Base-by-base conservation (phyloP, 257 asterid genomes). In the Solanum corneliomulleri region DNA sequence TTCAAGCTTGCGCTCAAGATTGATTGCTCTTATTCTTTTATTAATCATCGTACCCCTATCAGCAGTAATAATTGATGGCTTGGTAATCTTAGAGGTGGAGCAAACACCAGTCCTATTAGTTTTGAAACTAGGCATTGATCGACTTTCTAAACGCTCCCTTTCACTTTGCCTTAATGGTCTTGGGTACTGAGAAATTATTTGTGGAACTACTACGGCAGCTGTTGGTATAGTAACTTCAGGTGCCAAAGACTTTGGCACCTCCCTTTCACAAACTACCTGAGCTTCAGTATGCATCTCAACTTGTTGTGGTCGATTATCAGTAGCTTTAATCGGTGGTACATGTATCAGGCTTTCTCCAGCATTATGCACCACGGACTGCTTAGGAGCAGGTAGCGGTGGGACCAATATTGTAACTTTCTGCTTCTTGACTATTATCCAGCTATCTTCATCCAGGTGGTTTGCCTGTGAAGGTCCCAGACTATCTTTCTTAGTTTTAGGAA, bases 341-440 rank as follows among this genome's bases (percentile, higher is more conserved):
- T 86, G 92, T 69, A 58, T 90, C 82, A 90, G 91, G 45, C 47
- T 31, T 68, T 88, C 93, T 71, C 85, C 93, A 56, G 87, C 85
- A 81, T 86, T 70, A 64, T 92, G 92, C 75, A 35, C 77, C 31
- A 83, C 72, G 8, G 84, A 66, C 77, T 82, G 92, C 88, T 82
- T 81, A 44, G 91, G 87, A 84, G 35, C 90, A 84, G 96, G 93
- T 90, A 95, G 70, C 33, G 97, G 93, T 14, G 99, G 99, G 91
- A 97, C 93, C 64, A 94, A 64, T 42, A 97, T 97, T 58, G 95
- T 97, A 86, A 95, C 84, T 91, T 74, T 94, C 93, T 95, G 98
- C 91, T 94, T 97, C 95, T 93, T 94, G 88, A 95, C 94, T 86
- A 97, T 74, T 84, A 92, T 68, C 98, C 99, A 97, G 87, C 91